Conservation (phyloP, 2,329 filamentous ascomycete species). For the Ophiostoma triangulosporum region DNA sequence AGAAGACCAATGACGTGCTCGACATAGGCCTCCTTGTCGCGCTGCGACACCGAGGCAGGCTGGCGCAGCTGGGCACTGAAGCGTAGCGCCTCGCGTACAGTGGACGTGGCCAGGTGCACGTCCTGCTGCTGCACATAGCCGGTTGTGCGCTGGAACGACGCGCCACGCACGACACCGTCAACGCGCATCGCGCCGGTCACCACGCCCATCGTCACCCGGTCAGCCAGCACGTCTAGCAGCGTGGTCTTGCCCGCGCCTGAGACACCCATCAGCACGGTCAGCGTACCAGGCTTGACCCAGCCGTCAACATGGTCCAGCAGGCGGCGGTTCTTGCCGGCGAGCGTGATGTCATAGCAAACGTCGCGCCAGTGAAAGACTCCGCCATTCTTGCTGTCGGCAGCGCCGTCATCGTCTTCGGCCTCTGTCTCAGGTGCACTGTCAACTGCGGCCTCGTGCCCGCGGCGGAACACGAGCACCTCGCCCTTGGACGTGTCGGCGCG, state of each 20-base stretch:
- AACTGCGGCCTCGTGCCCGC: conserved; percentile 44
- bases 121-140: conserved; percentile 91
- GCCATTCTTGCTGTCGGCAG: conserved; percentile 19
- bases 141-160: conserved; percentile 80
- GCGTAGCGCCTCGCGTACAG: conserved; percentile 74
- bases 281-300: conserved; percentile 84
- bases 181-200: conserved; percentile 71
- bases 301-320: conserved; percentile 80
- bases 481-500: conserved; percentile 57
- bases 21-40: conserved; percentile 77
- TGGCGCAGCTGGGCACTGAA: conserved; percentile 82
- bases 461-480: conserved; percentile 60
- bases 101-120: conserved; percentile 70
- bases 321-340: conserved; percentile 61
- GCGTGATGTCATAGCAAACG: conserved; percentile 64
- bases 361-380: conserved; percentile 71
- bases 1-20: conserved; percentile 82
- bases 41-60: conserved; percentile 54
- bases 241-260: conserved; percentile 93
- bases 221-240: conserved; percentile 72
- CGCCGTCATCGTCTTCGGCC: conserved; percentile 19
- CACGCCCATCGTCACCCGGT: conserved; percentile 77
- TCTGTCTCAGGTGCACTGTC: conserved; percentile 17
- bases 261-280: conserved; percentile 84
- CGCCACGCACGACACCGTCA: conserved; percentile 52